phyloP scores from a whole-genome alignment of 768 basidiomycete genomes.

The Boletellus emodensis region DNA sequence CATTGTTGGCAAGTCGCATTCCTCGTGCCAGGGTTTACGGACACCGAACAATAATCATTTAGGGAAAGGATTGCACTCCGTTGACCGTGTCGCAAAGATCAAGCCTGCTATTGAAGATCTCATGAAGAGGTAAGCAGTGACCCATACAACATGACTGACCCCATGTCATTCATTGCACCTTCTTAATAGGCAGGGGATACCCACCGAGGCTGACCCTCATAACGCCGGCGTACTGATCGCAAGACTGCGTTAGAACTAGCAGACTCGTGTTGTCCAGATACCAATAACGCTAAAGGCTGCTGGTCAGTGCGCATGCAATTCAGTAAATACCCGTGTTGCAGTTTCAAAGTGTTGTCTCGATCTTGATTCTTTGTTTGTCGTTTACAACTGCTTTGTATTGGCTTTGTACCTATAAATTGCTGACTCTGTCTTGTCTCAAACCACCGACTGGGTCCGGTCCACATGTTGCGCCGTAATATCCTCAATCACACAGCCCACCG shows the following conservation, averaged over 20 bases:
- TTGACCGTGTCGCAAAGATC: conserved; percentile 73
- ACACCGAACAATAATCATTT: not conserved
- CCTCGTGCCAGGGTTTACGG: not conserved
- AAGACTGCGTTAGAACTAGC: conserved; percentile 29
- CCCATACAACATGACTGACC: not conserved
- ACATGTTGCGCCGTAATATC: conserved; percentile 4
- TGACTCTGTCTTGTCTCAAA: too few species aligned
- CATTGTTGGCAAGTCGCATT: conserved; percentile 71
- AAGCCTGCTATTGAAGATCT: conserved; percentile 89
- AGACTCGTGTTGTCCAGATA: not conserved
- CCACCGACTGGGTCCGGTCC: too few species aligned
- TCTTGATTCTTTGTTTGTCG: not conserved
- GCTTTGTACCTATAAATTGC: not conserved
- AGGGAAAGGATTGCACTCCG: conserved; percentile 89
- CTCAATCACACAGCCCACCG: conserved; percentile 4
- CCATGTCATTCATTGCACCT: not conserved
- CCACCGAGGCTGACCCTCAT: conserved; percentile 68
- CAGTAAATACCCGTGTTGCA: too few species aligned
- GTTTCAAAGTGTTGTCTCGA: not conserved
- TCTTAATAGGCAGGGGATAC: conserved; percentile 58
- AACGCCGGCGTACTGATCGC: conserved; percentile 87
- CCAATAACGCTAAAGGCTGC: not conserved
- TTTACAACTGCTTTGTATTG: not conserved
- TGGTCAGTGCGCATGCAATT: not conserved
- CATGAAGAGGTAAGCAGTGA: conserved; percentile 63